These are phyloP conservation scores for Saccharomyces hybrid DNA, from an alignment of 1,139 yeast species.

Conservation along the genomic window DNA sequence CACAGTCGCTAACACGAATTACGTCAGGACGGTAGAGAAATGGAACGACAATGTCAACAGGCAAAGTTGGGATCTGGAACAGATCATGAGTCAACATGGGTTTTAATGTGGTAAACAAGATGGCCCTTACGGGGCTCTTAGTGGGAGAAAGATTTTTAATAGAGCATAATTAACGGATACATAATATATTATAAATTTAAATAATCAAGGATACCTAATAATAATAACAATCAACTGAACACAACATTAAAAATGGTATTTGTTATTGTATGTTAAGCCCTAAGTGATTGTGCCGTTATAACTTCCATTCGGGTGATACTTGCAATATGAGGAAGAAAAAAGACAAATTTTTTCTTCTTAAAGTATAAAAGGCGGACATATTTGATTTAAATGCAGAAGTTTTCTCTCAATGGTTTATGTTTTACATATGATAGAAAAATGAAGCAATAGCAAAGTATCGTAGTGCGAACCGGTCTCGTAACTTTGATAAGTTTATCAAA, in stretches of 20 bases:
- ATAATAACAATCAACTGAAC: neutral
- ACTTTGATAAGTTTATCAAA: conserved; percentile 7
- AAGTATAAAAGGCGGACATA: conserved; percentile 5
- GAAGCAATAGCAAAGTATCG: neutral
- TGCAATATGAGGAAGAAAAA: neutral
- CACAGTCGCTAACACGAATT: neutral
- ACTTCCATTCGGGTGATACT: neutral
- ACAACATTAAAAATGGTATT: neutral
- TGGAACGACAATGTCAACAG: neutral
- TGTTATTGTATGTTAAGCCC: neutral
- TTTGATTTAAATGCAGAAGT: neutral
- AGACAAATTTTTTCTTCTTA: neutral
- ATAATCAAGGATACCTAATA: neutral
- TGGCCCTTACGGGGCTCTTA: neutral
- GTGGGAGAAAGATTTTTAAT: neutral
- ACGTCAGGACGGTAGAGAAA: neutral
- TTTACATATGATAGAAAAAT: neutral
- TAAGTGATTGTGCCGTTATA: neutral
- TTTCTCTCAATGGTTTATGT: neutral
- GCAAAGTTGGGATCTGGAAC: conserved; percentile 10
- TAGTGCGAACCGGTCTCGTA: neutral
- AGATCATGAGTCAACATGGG: neutral
- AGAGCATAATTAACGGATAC: neutral
- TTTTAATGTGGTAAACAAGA: neutral
- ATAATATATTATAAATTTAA: neutral